Base-by-base conservation (phyloP, 441 rosid species). In the Croton setiger region DNA sequence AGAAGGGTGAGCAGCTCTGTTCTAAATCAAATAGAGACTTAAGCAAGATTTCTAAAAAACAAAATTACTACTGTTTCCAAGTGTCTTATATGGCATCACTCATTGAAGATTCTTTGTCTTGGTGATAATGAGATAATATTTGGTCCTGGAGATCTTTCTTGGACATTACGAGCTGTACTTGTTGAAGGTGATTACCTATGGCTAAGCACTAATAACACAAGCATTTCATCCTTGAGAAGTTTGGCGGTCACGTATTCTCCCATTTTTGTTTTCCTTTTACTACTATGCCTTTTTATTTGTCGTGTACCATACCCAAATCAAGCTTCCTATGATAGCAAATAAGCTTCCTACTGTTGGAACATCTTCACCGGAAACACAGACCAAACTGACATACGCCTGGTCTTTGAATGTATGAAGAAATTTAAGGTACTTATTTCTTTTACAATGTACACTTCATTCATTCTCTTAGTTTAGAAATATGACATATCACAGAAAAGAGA, bases 141-240 rank as follows among this genome's bases (percentile, higher is more conserved):
- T 44, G 88, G 88, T 53, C 91, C 91, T 49, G 84, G 78, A 9
- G 82, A 88, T 75, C 58, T 88, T 63, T 86, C 91, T 21, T 85
- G 91, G 91, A 83, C 91, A n/a, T 60, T 84, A 61, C 88, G 88
- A 57, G 91, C 91, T 69, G 81, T 87, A 57, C 72, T 88, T 65
- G 69, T 80, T 27, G 86, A 87, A 72, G 85, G 82, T 27, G 74
- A 79, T 49, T 72, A 78, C 66, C 72, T 73, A 31, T 77, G 75
- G 79, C 69, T 23, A 64, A 60, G 27, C 63, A 54, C 60, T 60
- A 53, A 17, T 12, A 31, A 73, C 72, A 70, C 60, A 9, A 36
- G 51, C 55, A 47, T 67, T 41, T 63, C 67, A 23, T 59, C 76
- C 64, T 44, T 55, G 36, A 69, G 18, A 37, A 74, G 21, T 44